These are phyloP conservation scores for Ascochyta lentis DNA, from an alignment of 2,329 filamentous ascomycete species.

Conservation along the genomic window DNA sequence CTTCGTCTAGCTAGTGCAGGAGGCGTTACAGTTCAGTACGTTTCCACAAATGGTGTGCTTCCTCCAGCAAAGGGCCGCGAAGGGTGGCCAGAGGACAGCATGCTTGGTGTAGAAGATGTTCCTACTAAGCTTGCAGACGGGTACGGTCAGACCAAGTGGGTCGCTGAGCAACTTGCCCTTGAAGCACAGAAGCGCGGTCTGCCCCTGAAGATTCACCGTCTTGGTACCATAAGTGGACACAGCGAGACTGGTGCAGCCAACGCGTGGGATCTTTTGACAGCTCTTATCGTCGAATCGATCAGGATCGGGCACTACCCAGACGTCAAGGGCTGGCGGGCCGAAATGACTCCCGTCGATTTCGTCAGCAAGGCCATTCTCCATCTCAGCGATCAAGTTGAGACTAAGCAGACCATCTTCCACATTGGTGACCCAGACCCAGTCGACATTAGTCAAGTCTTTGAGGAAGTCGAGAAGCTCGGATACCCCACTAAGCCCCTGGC, in stretches of 20 bases:
- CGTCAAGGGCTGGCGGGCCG: constrained; percentile 76
- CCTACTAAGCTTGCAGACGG: constrained; percentile 73
- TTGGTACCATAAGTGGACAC: constrained; percentile 80
- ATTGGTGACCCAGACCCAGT: constrained; percentile 76
- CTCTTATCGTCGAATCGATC: constrained; percentile 77
- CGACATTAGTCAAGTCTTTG: constrained; percentile 70
- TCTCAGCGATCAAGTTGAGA: constrained; percentile 68
- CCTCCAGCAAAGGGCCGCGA: constrained; percentile 66
- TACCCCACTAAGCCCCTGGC: constrained; percentile 70
- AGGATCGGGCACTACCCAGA: constrained; percentile 73
- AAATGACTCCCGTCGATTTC: constrained; percentile 87
- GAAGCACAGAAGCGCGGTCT: constrained; percentile 73
- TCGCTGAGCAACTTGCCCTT: constrained; percentile 75
- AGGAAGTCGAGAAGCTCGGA: constrained; percentile 68
- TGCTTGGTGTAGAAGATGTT: constrained; percentile 71
- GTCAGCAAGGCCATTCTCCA: constrained; percentile 77
- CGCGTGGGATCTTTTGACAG: constrained; percentile 78
- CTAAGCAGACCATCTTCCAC: constrained; percentile 72
- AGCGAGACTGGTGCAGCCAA: constrained; percentile 77
- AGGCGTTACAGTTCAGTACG: constrained; percentile 76
- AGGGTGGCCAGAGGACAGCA: constrained; percentile 74
- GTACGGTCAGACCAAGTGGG: constrained; percentile 84
- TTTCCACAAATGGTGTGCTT: constrained; percentile 81
- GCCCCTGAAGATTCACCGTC: constrained; percentile 73
- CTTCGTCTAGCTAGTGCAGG: constrained; percentile 71